These are phyloP conservation scores for Lentinula lateritia DNA, from an alignment of 768 basidiomycete genomes.

Conservation along the genomic window DNA sequence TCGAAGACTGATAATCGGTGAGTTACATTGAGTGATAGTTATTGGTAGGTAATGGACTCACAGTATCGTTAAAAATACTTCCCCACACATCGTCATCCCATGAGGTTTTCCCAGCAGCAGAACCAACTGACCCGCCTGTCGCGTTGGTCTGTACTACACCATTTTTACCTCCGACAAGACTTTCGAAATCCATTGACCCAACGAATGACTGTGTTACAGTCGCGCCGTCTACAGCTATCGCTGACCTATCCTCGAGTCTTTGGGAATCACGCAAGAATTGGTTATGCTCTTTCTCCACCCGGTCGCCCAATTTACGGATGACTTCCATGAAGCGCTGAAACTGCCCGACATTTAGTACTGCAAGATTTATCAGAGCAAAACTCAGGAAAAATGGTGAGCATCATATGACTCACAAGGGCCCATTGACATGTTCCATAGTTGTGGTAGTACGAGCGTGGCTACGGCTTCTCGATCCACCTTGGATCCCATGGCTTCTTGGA, in stretches of 20 bases:
- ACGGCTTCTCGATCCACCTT: constrained; percentile 94
- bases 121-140: not conserved
- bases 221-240: constrained; percentile 38
- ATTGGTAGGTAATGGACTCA: not conserved
- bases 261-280: constrained; percentile 92
- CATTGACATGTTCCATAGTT: constrained; percentile 97
- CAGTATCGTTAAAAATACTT: constrained; percentile 55
- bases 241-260: constrained; percentile 76
- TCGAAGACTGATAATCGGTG: not conserved
- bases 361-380: not conserved
- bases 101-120: constrained; percentile 26
- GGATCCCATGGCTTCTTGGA: constrained; percentile 94
- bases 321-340: constrained; percentile 91
- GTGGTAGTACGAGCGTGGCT: constrained; percentile 81
- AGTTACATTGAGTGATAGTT: not conserved
- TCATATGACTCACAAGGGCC: constrained; percentile 64
- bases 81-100: constrained; percentile 90
- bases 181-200: constrained; percentile 80
- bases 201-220: constrained; percentile 26
- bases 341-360: constrained; percentile 79
- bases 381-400: not conserved
- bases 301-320: constrained; percentile 69
- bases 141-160: constrained; percentile 35
- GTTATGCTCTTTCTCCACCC: constrained; percentile 90
- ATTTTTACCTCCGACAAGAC: constrained; percentile 62